Base-by-base conservation (phyloP, 1,284 basidiomycete genomes). In the Sporisorium sorghi region DNA sequence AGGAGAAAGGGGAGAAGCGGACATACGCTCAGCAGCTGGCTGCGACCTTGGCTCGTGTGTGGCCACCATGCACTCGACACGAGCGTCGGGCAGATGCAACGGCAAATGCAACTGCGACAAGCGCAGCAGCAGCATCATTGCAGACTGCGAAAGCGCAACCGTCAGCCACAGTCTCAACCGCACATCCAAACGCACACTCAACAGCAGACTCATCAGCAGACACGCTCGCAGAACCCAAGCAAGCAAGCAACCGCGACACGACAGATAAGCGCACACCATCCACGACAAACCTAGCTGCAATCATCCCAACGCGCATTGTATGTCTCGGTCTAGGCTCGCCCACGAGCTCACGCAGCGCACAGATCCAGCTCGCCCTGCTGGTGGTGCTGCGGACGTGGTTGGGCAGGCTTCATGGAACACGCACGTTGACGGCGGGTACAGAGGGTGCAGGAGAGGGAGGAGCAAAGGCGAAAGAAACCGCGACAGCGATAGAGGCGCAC, bases 341-440 rank as follows among this genome's bases (percentile, higher is more conserved):
- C 0, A 46, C 48, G 1, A 49, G 32, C 0, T 66, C 58, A 0
- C 46, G 62, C 2, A 48, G 53, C 14, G 67, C 73, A 4, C 73
- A 75, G 39, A 54, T 75, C 7, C 73, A 75, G 33, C 46, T 75
- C 0, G 73, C 67, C 4, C 33, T 75, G 7, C 24, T 75, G n/a
- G 9, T 75, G 17, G 52, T 55, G 2, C 2, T 75, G 8, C 67
- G 59, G 0, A 17, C 5, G 0, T 62, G 39, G 19, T 17, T 67
- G 10, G 40, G 21, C 2, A 33, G 21, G 9, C 40, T 47, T 19
- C n/a, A 17, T 15, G 17, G 30, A 12, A 3, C 19, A 3, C 23
- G 11, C 5, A 21, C 9, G 9, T 15, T 37, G 8, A 42, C 19
- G 23, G 10, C 33, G 10, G n/a, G 11, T n/a, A 3, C 35, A 32